phyloP scores from a whole-genome alignment of 2,329 filamentous ascomycete species.

The Drechslerella coelobrocha region DNA sequence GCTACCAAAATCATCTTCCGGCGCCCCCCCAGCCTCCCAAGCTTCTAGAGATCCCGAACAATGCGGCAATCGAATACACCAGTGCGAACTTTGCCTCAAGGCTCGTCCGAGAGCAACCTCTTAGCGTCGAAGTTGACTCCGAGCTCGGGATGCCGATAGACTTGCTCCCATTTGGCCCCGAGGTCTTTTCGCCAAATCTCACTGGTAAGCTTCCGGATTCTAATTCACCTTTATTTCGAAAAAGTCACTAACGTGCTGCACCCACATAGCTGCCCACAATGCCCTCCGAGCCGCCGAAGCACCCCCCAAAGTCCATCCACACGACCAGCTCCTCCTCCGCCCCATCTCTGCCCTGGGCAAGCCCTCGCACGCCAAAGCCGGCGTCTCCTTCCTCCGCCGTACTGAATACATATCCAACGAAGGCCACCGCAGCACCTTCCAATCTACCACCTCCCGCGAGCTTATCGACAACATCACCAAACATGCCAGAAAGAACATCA shows the following conservation, averaged over 20 bases:
- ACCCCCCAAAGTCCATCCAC: slow-evolving; percentile 75
- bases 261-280: slow-evolving; percentile 58
- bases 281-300: slow-evolving; percentile 81
- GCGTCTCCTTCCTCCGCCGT: slow-evolving; percentile 87
- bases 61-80: slow-evolving; percentile 88
- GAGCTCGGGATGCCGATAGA: slow-evolving; percentile 98
- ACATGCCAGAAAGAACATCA: slow-evolving; percentile 60
- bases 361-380: slow-evolving; percentile 70
- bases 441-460: slow-evolving; percentile 65
- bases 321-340: slow-evolving; percentile 82
- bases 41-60: slow-evolving; percentile 94
- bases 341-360: slow-evolving; percentile 85
- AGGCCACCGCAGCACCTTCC: slow-evolving; percentile 62
- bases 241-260: slow-evolving; percentile 41
- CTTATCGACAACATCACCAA: slow-evolving; percentile 61
- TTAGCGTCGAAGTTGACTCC: slow-evolving; percentile 96
- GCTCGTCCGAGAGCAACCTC: slow-evolving; percentile 85
- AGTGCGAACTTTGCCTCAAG: slow-evolving; percentile 87
- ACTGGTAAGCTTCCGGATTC: slow-evolving; percentile 56
- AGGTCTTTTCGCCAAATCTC: slow-evolving; percentile 21
- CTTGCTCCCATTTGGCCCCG: slow-evolving; percentile 67
- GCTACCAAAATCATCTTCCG: slow-evolving; percentile 94
- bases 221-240: slow-evolving; percentile 18
- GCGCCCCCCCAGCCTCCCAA: slow-evolving; percentile 94
- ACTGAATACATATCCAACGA: slow-evolving; percentile 86